Percentiles rank a stretch among this genome's conserved stretches.
Conservation (phyloP, 192 early-diverging fungal species). For the Backusella tuberculispora region DNA sequence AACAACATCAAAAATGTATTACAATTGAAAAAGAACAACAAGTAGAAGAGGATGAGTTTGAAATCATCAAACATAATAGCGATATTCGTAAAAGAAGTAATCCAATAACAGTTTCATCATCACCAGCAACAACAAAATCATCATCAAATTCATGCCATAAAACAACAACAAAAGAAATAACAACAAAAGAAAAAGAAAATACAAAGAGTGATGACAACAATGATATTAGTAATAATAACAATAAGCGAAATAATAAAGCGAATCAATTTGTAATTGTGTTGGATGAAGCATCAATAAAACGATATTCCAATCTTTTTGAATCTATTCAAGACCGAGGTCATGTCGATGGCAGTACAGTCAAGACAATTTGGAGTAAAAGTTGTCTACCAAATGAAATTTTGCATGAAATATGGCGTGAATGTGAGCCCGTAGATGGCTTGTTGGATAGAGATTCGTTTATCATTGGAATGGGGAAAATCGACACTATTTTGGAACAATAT, state of each 20-base stretch:
- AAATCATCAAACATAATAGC: background rate
- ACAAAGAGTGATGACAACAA: too few species aligned
- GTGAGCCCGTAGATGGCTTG: background rate
- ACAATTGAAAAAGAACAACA: background rate
- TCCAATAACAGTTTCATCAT: too few species aligned
- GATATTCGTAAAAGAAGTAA: background rate
- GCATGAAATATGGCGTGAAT: background rate
- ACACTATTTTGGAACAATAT: slow-evolving; percentile 5
- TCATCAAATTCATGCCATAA: too few species aligned
- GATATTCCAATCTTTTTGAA: background rate
- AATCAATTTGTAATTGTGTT: background rate
- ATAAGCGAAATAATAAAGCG: background rate
- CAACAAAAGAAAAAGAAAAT: too few species aligned
- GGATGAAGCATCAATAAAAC: background rate
- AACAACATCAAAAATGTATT: background rate
- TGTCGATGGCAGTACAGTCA: background rate
- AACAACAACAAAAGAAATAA: too few species aligned
- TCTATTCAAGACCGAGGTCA: slow-evolving; percentile 4
- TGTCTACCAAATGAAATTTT: background rate
- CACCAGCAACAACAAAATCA: too few species aligned
- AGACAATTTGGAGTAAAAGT: slow-evolving; percentile 2
- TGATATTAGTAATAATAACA: too few species aligned
- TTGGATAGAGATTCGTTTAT: background rate
- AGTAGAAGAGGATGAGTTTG: background rate
- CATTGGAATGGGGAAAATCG: background rate